Evolutionary conservation across 2,329 filamentous ascomycete species (phyloP), one percentile per base, ranked within the genome.

Genomic region (Ustilaginoidea virens): DNA sequence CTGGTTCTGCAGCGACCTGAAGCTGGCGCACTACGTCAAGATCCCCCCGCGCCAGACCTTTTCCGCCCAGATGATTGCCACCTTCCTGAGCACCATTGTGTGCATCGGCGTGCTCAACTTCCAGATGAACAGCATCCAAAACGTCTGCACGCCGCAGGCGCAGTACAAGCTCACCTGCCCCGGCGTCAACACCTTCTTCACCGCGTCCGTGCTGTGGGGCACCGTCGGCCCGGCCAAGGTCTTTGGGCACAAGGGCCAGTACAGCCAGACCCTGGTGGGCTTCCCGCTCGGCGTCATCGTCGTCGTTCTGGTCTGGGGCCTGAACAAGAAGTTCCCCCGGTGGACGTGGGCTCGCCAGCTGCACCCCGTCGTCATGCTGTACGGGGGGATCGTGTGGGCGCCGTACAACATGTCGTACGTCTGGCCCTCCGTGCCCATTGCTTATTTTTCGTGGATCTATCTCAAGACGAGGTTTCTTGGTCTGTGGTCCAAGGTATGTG

Each of bases 41-140:
- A 69, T 74, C 12, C 68, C 70, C 5, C 70, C 70, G 0, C 60
- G 64, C 8, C 60, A 70, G 17, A 66, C 69, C 4, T 75, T 74
- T 38, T 49, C 55, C 14, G 68, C 67, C 1, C 69, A 74, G 46
- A 66, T 74, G 42, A 51, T 65, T 7, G 66, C 68, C 19, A 74
- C 66, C 3, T 51, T 72, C 13, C 47, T 68, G 13, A 63, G 61
- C 27, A 66, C 60, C 2, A 51, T 69, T 25, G 56, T 67, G 23
- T 63, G 58, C 35, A 57, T 60, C 4, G 61, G 56, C 10, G 57
- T 68, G 1, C 44, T 61, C 28, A 58, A 60, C 36, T 62, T 60
- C 42, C 61, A 66, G 42, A 56, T 67, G 48, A 55, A 52, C 23
- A 44, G 56, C 35, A 68, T 69, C 26, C 41, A 52, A 1, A 49